Base-by-base conservation (phyloP, 495 filamentous ascomycete species). In the Penicillium coprophilum region DNA sequence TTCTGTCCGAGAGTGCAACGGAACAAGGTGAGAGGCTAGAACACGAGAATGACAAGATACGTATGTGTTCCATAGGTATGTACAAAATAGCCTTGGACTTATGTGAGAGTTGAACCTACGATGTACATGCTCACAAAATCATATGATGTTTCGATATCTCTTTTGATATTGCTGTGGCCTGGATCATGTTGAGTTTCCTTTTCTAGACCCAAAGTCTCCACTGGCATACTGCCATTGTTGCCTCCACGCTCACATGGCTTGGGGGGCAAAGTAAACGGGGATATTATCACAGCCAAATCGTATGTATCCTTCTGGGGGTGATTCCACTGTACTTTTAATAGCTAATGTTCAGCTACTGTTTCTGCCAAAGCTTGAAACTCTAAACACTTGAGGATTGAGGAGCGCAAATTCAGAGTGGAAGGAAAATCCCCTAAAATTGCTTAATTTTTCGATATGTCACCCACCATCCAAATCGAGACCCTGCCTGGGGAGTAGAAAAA, bases 381-480 rank as follows among this genome's bases (percentile, higher is more conserved):
- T 13, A 7, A 28, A 23, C 30, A 17, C 28, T 30, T 17, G 43
- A 19, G 9, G 9, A 36, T 28, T 21, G 20, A 17, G 24, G 19
- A 27, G 24, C n/a, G 12, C 23, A 15, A 53, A 44, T 46, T 23
- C 21, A 38, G 34, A 51, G 23, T 0, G 34, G 27, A 23, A 41
- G 52, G 2, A 46, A 34, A 38, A 4, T 28, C 20, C 10, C 17
- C 30, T 46, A 34, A 27, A 55, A 50, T 41, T 61, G 55, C 46
- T 54, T 45, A 31, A 43, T 52, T 30, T 51, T 49, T 50, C 52
- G n/a, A 21, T 59, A 56, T 59, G 40, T 58, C 43, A 59, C 54
- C 54, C 52, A 17, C 48, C 20, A 45, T 53, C 58, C 52, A 55
- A 58, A 54, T 60, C 50, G 44, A 51, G 59, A 64, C 47, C 47